A percentile compares a stretch with the other conserved stretches of the same genome.
Conservation (phyloP, 352 stramenopile species). For the Aphanomyces invadans region DNA sequence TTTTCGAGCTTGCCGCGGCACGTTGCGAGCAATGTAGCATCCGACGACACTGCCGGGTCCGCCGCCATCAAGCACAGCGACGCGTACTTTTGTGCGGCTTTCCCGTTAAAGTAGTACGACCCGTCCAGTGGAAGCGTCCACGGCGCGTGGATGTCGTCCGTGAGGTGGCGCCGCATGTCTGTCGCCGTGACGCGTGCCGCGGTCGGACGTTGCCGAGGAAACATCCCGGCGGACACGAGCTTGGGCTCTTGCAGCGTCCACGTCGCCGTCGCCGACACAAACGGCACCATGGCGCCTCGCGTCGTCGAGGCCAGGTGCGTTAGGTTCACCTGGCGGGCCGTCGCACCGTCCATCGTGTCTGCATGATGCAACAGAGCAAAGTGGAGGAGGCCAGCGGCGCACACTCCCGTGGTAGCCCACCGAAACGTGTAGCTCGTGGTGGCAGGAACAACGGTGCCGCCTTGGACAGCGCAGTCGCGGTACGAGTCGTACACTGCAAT, state of each 20-base stretch:
- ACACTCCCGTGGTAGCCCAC: slow-evolving; percentile 51
- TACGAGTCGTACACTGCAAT: slow-evolving; percentile 34
- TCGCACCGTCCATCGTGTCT: slow-evolving; percentile 39
- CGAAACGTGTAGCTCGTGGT: slow-evolving; percentile 31
- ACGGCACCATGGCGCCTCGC: slow-evolving; percentile 44
- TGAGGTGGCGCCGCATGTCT: slow-evolving; percentile 41
- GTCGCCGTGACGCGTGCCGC: slow-evolving; percentile 31
- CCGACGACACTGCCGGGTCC: slow-evolving; percentile 43
- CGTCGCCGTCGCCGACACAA: slow-evolving; percentile 36
- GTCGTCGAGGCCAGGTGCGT: slow-evolving; percentile 38
- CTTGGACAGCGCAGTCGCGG: slow-evolving; percentile 44
- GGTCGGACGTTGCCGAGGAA: slow-evolving; percentile 40
- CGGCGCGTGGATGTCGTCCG: slow-evolving; percentile 40
- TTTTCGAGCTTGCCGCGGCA: slow-evolving; percentile 60
- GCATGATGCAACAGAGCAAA: slow-evolving; percentile 54
- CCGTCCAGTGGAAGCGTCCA: slow-evolving; percentile 45
- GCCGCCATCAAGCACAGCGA: slow-evolving; percentile 68
- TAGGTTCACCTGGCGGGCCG: slow-evolving; percentile 33
- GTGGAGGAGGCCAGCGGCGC: slow-evolving; percentile 48
- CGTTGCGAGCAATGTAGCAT: slow-evolving; percentile 39
- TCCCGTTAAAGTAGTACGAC: slow-evolving; percentile 74
- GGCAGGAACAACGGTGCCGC: slow-evolving; percentile 7
- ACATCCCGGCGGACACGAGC: slow-evolving; percentile 48
- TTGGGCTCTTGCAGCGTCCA: slow-evolving; percentile 45
- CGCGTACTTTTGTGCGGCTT: slow-evolving; percentile 64